Conservation (phyloP, 257 asterid species). For the Solanum clarkiae region DNA sequence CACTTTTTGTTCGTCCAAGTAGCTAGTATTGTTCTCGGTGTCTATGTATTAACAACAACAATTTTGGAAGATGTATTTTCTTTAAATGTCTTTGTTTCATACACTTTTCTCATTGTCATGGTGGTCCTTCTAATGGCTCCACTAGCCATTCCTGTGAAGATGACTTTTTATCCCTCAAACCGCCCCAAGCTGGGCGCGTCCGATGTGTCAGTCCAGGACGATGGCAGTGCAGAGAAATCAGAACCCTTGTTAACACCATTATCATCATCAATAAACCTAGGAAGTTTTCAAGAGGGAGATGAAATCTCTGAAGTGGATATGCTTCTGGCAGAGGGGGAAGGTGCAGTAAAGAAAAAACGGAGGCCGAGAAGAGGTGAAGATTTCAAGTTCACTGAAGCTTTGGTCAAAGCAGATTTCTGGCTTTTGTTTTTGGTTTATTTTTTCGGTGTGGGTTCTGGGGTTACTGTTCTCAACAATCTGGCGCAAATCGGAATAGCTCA, state of each 20-base stretch:
- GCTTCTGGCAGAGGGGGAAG: conserved; percentile 61
- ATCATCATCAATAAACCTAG: conserved; percentile 21
- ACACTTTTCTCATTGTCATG: conserved; percentile 30
- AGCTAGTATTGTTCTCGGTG: conserved; percentile 47
- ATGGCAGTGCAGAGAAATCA: conserved; percentile 3
- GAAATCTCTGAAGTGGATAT: conserved; percentile 28
- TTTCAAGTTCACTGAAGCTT: conserved; percentile 45
- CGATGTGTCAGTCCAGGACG: neutral
- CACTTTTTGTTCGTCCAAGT: conserved; percentile 52
- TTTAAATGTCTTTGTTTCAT: conserved; percentile 19
- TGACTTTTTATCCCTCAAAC: conserved; percentile 45
- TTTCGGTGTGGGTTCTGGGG: conserved; percentile 66
- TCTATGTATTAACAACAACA: conserved; percentile 45
- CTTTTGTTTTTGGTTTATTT: conserved; percentile 52
- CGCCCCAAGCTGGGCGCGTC: conserved; percentile 4
- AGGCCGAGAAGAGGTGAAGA: conserved; percentile 67
- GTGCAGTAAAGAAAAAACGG: conserved; percentile 39
- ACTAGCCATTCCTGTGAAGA: conserved; percentile 52
- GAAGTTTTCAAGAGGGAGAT: conserved; percentile 22
- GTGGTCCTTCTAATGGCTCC: conserved; percentile 58
- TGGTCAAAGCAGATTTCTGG: conserved; percentile 74
- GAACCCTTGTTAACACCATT: conserved; percentile 34
- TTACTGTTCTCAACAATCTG: conserved; percentile 66
- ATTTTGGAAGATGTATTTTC: conserved; percentile 23
- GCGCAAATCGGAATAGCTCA: conserved; percentile 66